Evolutionary conservation across 495 filamentous ascomycete genomes (phyloP).

Genomic region (Trichoderma parareesei): DNA sequence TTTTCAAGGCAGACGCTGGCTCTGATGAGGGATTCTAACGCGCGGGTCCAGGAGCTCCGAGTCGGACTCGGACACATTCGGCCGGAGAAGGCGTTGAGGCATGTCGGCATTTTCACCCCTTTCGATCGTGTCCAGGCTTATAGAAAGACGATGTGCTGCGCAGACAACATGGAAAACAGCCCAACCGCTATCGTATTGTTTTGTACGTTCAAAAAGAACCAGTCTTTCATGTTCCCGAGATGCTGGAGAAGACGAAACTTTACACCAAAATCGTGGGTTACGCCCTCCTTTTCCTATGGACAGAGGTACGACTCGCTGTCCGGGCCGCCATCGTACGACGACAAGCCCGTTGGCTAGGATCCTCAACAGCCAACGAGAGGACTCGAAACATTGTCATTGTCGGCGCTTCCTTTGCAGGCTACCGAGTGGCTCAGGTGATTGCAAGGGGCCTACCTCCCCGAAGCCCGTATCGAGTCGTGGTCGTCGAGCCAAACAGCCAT

Average conservation of each 20-base stretch:
- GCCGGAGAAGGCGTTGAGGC: not conserved
- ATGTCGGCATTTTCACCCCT: not conserved
- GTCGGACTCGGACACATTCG: not conserved
- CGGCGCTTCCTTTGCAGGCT: conserved; percentile 49
- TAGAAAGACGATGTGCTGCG: not conserved
- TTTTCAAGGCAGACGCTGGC: not conserved
- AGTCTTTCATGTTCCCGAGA: not conserved
- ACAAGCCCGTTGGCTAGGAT: not conserved
- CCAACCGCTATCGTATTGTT: no score
- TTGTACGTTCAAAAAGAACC: not conserved
- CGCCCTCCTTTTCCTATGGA: conserved; percentile 12
- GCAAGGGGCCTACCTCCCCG: conserved; percentile 38
- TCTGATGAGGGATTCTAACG: not conserved
- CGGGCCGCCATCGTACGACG: not conserved
- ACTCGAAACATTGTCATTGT: conserved; percentile 42
- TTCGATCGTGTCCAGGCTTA: not conserved
- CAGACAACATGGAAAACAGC: not conserved
- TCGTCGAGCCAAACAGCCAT: conserved; percentile 51
- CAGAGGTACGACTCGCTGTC: conserved; percentile 10
- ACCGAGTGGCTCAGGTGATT: conserved; percentile 36
- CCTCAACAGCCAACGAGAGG: not conserved
- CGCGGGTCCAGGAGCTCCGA: not conserved
- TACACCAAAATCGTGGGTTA: conserved; percentile 17
- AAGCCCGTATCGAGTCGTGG: conserved; percentile 38
- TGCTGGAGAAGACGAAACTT: conserved; percentile 14